Evolutionary conservation across 2,329 filamentous ascomycete genomes (phyloP).

Genomic region (Sporothrix euskadiensis): DNA sequence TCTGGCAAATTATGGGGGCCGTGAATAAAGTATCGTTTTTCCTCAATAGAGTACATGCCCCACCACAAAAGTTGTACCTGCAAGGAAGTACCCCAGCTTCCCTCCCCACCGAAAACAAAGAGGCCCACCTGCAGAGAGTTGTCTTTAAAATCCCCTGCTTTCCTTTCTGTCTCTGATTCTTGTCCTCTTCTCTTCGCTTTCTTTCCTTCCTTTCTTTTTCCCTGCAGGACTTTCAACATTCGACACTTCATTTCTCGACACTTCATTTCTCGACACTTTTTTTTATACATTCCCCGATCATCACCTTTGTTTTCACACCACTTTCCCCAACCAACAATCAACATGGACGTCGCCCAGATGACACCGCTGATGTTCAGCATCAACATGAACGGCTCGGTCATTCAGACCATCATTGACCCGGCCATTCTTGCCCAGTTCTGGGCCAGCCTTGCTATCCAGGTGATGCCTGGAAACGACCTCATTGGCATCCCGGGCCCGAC

Average conservation of each 20-base stretch:
- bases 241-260: neutral
- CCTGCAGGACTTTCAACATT: too few relatives aligned
- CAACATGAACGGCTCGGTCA: slow-evolving; percentile 21
- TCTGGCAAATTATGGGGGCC: neutral
- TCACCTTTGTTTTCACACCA: neutral
- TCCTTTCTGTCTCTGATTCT: neutral
- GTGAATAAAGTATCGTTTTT: neutral
- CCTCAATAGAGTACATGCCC: slow-evolving; percentile 1
- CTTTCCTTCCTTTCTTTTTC: neutral
- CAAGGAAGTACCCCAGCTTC: neutral
- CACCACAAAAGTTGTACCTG: neutral
- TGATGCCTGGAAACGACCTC: slow-evolving; percentile 26
- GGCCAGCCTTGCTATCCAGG: slow-evolving; percentile 27
- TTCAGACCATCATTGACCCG: slow-evolving; percentile 29
- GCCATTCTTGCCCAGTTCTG: slow-evolving; percentile 27
- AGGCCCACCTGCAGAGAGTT: neutral
- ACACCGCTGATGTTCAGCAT: slow-evolving; percentile 27
- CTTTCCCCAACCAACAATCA: neutral
- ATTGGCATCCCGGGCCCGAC: slow-evolving; percentile 28
- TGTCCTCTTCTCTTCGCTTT: neutral
- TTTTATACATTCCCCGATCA: neutral
- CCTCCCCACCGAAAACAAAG: neutral
- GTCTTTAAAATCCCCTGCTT: slow-evolving; percentile 1
- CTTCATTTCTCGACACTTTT: neutral
- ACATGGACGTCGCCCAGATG: slow-evolving; percentile 18